These are phyloP conservation scores for Inonotus obliquus DNA, from an alignment of 1,284 basidiomycete genomes.

Conservation along the genomic window DNA sequence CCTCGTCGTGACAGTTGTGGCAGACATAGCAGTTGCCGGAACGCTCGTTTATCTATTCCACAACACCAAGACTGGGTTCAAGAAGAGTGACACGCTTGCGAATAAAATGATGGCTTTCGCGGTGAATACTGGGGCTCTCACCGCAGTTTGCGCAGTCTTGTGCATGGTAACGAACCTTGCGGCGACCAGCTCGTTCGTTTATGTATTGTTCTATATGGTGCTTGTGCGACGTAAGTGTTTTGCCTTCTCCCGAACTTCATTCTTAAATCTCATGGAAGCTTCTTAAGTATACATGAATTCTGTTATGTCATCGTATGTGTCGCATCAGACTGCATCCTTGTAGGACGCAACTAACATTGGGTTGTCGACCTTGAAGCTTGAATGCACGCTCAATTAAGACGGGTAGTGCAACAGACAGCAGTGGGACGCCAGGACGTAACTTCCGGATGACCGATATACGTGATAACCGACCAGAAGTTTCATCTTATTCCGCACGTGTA, in stretches of 20 bases:
- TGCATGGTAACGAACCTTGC: slow-evolving; percentile 3
- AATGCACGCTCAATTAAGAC: slow-evolving; percentile 4
- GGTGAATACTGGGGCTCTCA: slow-evolving; percentile 21
- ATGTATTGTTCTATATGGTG: slow-evolving; percentile 10
- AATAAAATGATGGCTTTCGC: slow-evolving; percentile 12
- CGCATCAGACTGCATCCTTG: background rate
- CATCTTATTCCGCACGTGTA: background rate
- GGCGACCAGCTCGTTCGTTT: slow-evolving; percentile 9
- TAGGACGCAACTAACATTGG: background rate
- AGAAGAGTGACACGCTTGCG: slow-evolving; percentile 7
- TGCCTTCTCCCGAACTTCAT: background rate
- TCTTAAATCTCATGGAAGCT: background rate
- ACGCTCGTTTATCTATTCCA: slow-evolving; percentile 16
- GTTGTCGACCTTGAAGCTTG: background rate
- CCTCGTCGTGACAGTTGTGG: background rate
- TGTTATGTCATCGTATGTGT: slow-evolving; percentile 7
- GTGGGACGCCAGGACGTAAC: background rate
- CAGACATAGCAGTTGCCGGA: slow-evolving; percentile 14
- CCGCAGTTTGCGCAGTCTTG: slow-evolving; percentile 7
- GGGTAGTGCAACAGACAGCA: background rate
- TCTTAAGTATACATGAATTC: slow-evolving; percentile 10
- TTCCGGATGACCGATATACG: slow-evolving; percentile 3
- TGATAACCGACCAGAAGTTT: background rate
- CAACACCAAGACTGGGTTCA: slow-evolving; percentile 12
- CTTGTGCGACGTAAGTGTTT: background rate